Conservation (phyloP, 2,329 filamentous ascomycete genomes). For the Didymella segeticola region DNA sequence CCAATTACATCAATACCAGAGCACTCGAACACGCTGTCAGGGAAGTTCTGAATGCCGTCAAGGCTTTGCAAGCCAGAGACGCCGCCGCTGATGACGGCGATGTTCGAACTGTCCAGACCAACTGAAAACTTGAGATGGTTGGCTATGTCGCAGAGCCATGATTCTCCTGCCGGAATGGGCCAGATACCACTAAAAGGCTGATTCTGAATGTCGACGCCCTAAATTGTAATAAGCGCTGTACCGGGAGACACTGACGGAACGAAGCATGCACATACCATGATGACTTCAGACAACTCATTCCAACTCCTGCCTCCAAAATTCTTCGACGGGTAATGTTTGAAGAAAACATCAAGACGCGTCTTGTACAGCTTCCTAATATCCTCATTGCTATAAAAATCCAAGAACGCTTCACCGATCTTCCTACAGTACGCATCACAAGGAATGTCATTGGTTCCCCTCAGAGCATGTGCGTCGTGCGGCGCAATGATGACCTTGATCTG, state of each 20-base stretch:
- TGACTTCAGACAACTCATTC: conserved; percentile 40
- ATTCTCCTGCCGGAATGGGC: conserved; percentile 43
- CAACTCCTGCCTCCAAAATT: conserved; percentile 43
- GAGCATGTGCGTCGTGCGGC: conserved; percentile 45
- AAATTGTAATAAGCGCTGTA: neutral
- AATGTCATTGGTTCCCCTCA: conserved; percentile 38
- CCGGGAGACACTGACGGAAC: neutral
- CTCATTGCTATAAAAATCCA: conserved; percentile 45
- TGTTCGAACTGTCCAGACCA: conserved; percentile 35
- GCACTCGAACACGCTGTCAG: conserved; percentile 42
- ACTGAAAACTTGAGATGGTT: conserved; percentile 39
- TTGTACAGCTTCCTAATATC: conserved; percentile 41
- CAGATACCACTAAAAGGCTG: conserved; percentile 45
- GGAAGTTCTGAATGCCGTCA: conserved; percentile 39
- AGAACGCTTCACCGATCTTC: conserved; percentile 38
- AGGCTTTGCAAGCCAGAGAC: conserved; percentile 39
- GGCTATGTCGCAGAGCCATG: conserved; percentile 47
- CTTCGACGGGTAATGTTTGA: conserved; percentile 45
- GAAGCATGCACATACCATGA: conserved; percentile 36
- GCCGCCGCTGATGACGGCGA: conserved; percentile 46
- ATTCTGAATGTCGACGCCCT: conserved; percentile 47
- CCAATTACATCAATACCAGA: conserved; percentile 44
- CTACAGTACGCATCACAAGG: conserved; percentile 47
- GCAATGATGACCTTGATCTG: conserved; percentile 47
- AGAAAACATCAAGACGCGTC: conserved; percentile 41